Evolutionary conservation across 371 early-diverging fungal genomes (phyloP), one percentile per base, ranked within the genome.

Genomic region (Mycotypha africana): DNA sequence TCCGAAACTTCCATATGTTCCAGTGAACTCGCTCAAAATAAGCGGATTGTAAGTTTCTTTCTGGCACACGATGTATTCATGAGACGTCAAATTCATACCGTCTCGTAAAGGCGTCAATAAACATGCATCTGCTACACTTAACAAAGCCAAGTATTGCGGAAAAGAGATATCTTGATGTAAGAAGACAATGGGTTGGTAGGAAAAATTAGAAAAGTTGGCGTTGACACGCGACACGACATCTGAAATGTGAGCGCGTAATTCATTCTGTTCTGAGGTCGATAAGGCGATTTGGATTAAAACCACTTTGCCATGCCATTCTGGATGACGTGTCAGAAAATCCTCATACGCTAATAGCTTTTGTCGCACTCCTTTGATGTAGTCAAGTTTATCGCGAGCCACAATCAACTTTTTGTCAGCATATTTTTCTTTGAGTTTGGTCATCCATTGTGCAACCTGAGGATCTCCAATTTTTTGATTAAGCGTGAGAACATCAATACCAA

Each of bases 291-390:
- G 88, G 26, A 88, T 82, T 26, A 87, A 60, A 4, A 86, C 83
- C 4, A 70, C 91, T 55, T 92, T 84, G 30, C 86, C 84, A 11
- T 80, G 84, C 86, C 89, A 93, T 58, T 97, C 92, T 2, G 97
- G 96, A 56, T 91, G 88, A 21, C 81, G 74, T 3, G 69, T 69
- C 37, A 99, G 64, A 57, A 99, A 98, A 44, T 84, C 84, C 62
- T 95, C 93, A 68, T 92, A 98, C 0, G 93, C 96, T 23, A 85
- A 76, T 31, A 99, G 64, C 62, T 98, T 97, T 67, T 99, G 97
- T 24, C 90, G 85, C 16, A 99, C 93, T 20, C 99, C 99, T 62
- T 99, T 99, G 48, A 98, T 93, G 44, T 88, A 90, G 71, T 99
- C 99, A 26, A 97, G 78, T 69, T 98, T 96, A 67, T 99, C 99